phyloP scores from a whole-genome alignment of 768 basidiomycete species.

The Udeniomyces megalosporus region DNA sequence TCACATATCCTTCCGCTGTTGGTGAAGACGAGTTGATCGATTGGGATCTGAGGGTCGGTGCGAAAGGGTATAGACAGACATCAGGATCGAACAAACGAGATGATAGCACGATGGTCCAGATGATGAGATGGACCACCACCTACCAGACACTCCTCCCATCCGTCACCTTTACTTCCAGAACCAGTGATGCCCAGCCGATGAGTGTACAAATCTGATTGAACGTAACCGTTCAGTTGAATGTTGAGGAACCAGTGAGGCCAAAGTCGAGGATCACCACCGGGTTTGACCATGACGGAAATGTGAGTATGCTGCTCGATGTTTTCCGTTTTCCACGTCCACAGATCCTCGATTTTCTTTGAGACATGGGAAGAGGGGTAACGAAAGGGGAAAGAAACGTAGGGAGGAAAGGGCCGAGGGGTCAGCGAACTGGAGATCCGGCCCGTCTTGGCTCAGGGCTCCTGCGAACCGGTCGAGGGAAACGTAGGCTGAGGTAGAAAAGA shows the following conservation, averaged over 20 bases:
- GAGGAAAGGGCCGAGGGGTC: no score
- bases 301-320: not conserved
- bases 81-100: no score
- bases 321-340: not conserved
- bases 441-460: not conserved
- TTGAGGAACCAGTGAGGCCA: constrained; percentile 6
- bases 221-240: not conserved
- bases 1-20: not conserved
- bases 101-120: no score
- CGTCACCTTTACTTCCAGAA: not conserved
- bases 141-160: constrained; percentile 10
- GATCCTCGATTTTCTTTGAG: not conserved
- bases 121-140: not conserved
- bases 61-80: not conserved
- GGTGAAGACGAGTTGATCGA: not conserved
- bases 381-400: no score
- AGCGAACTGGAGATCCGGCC: no score
- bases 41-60: not conserved
- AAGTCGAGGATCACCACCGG: not conserved
- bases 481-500: no score
- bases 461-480: not conserved
- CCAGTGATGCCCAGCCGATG: constrained; percentile 8
- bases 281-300: not conserved
- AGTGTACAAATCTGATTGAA: not conserved
- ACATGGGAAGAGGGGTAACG: not conserved